Base-by-base conservation (phyloP, 164 flowering plant genomes). In the Kalanchoe fedtschenkoi region DNA sequence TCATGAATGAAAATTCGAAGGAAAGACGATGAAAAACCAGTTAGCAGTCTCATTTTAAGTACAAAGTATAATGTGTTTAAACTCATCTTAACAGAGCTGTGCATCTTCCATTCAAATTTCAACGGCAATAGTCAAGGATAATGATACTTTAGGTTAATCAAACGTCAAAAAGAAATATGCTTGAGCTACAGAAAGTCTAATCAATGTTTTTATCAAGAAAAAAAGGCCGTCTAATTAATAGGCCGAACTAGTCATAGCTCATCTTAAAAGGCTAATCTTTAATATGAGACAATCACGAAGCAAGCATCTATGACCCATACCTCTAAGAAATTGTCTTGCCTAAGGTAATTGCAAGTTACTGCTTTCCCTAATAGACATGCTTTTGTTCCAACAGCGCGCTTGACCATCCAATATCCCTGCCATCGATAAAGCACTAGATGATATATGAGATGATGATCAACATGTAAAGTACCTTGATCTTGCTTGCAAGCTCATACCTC, bases 401-500 rank as follows among this genome's bases (percentile, higher is more conserved):
- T 89, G 54, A 93, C 98, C 96, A 93, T 89, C 97, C 98, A 93
- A 66, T 86, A 90, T 60, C 97, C 99, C 96, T 93, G 73, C 58
- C 62, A 11, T 24, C 30, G 28, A 54, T 38, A 16, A 35, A 30
- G 35, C 39, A 34, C 24, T 62, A 32, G 22, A 66, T 38, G 22
- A 16, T 28, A 42, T 29, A 16, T 34, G 60, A 58, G 41, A 10
- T 68, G 54, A 56, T 46, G 24, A 41, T 34, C 8, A 8, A 7
- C 28, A 17, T 26, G 10, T 10, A 66, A 17, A 35, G 16, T 37
- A 5, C 34, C 5, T 32, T 17, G 42, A 1, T 63, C 62, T 24
- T 51, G 9, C 11, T 46, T 58, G 59, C 55, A 47, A 60, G 13
- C 43, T 55, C 51, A 42, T 72, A 89, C 98, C 96, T 90, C 85